Percentiles rank a stretch among this genome's conserved stretches.
Conservation (phyloP, 345 rosid genomes). For the Erysimum cheiranthoides region DNA sequence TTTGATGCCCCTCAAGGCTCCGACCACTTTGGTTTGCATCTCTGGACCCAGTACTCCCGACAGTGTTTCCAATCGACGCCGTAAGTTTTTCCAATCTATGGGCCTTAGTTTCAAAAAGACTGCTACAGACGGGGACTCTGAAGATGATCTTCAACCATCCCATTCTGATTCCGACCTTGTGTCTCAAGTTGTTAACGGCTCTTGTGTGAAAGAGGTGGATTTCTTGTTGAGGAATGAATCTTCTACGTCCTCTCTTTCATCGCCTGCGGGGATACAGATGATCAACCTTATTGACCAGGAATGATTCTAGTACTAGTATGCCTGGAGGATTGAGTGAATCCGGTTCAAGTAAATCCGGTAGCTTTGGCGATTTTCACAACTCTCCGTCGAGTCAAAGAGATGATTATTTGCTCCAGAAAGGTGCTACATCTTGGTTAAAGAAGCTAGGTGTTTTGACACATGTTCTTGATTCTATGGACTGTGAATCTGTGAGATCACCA, state of each 20-base stretch:
- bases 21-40: slow-evolving; percentile 31
- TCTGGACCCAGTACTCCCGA: slow-evolving; percentile 53
- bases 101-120: slow-evolving; percentile 44
- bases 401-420: slow-evolving; percentile 37
- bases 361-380: slow-evolving; percentile 37
- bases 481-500: slow-evolving; percentile 37
- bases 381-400: slow-evolving; percentile 19
- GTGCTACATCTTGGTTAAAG: slow-evolving; percentile 46
- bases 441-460: slow-evolving; percentile 53
- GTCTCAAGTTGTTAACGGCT: not conserved
- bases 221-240: slow-evolving; percentile 48
- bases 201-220: slow-evolving; percentile 46
- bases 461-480: slow-evolving; percentile 43
- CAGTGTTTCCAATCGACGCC: slow-evolving; percentile 52
- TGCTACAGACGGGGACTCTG: not conserved
- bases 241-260: slow-evolving; percentile 38
- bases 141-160: not conserved
- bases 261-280: slow-evolving; percentile 33
- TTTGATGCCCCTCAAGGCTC: slow-evolving; percentile 70
- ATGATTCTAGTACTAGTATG: slow-evolving; percentile 11
- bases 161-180: not conserved
- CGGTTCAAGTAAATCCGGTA: slow-evolving; percentile 31
- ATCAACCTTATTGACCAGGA: slow-evolving; percentile 23
- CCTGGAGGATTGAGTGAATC: slow-evolving; percentile 36
- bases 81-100: slow-evolving; percentile 54